A percentile compares a stretch with the other conserved stretches of the same genome.
phyloP scores from a whole-genome alignment of 139 green algal genomes.

The Chlamydomonas sp. region DNA sequence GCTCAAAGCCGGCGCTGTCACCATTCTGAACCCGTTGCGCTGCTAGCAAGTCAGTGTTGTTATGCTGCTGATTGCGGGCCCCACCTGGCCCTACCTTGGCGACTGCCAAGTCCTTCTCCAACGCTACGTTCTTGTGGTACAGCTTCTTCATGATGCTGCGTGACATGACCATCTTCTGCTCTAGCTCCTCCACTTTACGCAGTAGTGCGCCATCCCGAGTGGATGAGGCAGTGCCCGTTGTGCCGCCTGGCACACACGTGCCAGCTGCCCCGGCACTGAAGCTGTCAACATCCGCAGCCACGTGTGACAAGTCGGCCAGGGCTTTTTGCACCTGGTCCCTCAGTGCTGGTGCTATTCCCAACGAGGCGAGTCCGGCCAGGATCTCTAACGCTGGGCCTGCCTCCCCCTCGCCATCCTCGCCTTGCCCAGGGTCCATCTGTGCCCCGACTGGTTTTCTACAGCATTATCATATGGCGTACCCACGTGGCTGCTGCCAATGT shows the following conservation, averaged over 20 bases:
- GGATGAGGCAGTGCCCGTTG: background rate
- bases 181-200: slow-evolving; percentile 41
- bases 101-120: slow-evolving; percentile 56
- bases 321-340: slow-evolving; percentile 35
- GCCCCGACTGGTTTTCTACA: no score
- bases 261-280: no score
- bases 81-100: background rate
- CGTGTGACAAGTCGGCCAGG: slow-evolving; percentile 3
- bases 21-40: no score
- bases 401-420: background rate
- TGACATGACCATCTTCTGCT: slow-evolving; percentile 59
- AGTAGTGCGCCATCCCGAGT: background rate
- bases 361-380: slow-evolving; percentile 37
- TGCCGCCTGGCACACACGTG: background rate
- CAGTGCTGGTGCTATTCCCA: slow-evolving; percentile 42
- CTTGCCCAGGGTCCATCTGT: no score
- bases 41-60: no score
- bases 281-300: background rate
- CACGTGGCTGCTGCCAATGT: no score
- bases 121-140: slow-evolving; percentile 59
- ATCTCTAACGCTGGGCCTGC: slow-evolving; percentile 39
- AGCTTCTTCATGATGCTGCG: slow-evolving; percentile 67
- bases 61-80: no score
- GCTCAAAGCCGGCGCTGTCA: no score
- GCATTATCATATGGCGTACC: no score